phyloP scores from a whole-genome alignment of 768 basidiomycete species.

The Cantharellus anzutake region DNA sequence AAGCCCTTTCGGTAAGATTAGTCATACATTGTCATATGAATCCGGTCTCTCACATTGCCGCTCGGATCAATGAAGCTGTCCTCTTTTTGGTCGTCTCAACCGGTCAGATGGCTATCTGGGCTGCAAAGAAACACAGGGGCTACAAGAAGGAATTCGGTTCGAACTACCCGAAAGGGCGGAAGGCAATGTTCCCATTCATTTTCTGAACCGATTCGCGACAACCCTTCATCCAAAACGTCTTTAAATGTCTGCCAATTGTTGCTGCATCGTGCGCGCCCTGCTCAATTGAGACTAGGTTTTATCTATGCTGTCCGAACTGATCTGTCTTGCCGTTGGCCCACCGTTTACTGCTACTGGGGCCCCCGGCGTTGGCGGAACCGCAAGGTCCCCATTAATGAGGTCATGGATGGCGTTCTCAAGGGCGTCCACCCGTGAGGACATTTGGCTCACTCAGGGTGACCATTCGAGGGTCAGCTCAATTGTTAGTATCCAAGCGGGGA shows the following conservation, averaged over 20 bases:
- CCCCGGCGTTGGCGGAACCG: neutral
- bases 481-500: slow-evolving; percentile 8
- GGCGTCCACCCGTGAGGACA: slow-evolving; percentile 81
- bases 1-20: slow-evolving; percentile 46
- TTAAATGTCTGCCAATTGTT: too few relatives aligned
- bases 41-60: slow-evolving; percentile 3
- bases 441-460: slow-evolving; percentile 56
- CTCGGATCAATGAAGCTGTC: slow-evolving; percentile 24
- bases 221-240: too few relatives aligned
- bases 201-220: slow-evolving; percentile 17
- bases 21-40: neutral
- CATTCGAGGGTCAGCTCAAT: neutral
- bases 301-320: too few relatives aligned
- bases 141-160: slow-evolving; percentile 92
- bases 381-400: slow-evolving; percentile 42
- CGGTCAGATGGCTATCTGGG: slow-evolving; percentile 70
- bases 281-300: too few relatives aligned
- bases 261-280: too few relatives aligned
- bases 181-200: slow-evolving; percentile 64
- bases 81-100: slow-evolving; percentile 44
- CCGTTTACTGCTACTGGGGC: neutral
- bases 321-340: too few relatives aligned
- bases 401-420: slow-evolving; percentile 83
- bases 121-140: slow-evolving; percentile 67
- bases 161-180: slow-evolving; percentile 55